Conservation (phyloP, 2,329 filamentous ascomycete species). For the Phialophora macrospora region DNA sequence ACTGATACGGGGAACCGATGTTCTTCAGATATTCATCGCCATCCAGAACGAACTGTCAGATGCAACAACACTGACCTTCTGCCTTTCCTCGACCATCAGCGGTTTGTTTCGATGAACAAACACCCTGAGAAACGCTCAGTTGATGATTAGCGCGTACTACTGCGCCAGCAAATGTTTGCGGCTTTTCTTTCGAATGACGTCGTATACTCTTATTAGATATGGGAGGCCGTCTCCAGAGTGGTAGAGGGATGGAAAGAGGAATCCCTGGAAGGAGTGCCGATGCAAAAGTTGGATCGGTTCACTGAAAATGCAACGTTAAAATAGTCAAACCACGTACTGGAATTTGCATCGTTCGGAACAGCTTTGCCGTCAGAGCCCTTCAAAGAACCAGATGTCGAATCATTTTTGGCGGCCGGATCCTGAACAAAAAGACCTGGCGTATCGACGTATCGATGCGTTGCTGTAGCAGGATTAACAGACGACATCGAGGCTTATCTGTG, state of each 20-base stretch:
- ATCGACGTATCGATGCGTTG: conserved; percentile 69
- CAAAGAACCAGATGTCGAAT: conserved; percentile 69
- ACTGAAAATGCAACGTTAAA: conserved; percentile 69
- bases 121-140: conserved; percentile 61
- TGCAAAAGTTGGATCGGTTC: conserved; percentile 69
- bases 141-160: conserved; percentile 75
- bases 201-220: conserved; percentile 39
- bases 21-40: conserved; percentile 42
- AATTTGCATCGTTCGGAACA: conserved; percentile 80
- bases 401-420: conserved; percentile 70
- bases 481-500: conserved; percentile 68
- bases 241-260: conserved; percentile 60
- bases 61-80: conserved; percentile 66
- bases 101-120: conserved; percentile 64
- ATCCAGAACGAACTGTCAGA: conserved; percentile 64
- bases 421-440: conserved; percentile 71
- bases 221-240: conserved; percentile 45
- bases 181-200: conserved; percentile 41
- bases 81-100: conserved; percentile 62
- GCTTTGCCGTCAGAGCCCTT: conserved; percentile 72
- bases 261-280: conserved; percentile 68
- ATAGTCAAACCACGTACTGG: conserved; percentile 69
- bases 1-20: too few species aligned
- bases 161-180: conserved; percentile 62
- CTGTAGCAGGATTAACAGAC: conserved; percentile 62